Base-by-base conservation (phyloP, 306 rosid genomes). In the Corylus americana region DNA sequence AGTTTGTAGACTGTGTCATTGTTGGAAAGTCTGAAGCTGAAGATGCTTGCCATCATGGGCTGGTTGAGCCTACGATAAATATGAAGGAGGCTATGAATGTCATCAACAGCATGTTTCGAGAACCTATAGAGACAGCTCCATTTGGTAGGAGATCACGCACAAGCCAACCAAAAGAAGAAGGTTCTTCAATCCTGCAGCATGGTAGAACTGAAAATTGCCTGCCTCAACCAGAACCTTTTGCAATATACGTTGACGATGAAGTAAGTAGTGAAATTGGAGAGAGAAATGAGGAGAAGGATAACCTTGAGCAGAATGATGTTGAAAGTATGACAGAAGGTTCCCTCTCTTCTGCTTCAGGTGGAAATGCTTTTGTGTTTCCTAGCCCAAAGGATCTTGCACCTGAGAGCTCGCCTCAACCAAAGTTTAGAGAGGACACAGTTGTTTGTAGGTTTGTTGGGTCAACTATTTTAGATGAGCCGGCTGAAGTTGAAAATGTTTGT, bases 51-150 rank as follows among this genome's bases (percentile, higher is more conserved):
- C 98, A 95, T 79, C 94, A 90, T 75, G 98, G 99, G 59, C 78
- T 93, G 80, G 93, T 93, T 50, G 99, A 95, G 82, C 99, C 99
- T 59, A 92, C 99, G 8, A 82, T 95, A 85, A 95, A 95, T 78
- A 90, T 93, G 98, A 95, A 91, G 86, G 97, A 95, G 80, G 99
- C 97, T 25, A 93, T 91, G 93, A 87, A 80, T 81, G 96, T 87
- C 81, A 93, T 95, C 71, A 90, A 92, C 78, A 83, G 88, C 82
- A 95, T 93, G 99, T 95, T 95, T 82, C 80, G 89, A 59, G 94
- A 87, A 76, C 98, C 99, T 69, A 71, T 95, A 68, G 93, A 90
- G 77, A 79, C 83, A 45, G 88, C 76, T 81, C 84, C 87, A 17
- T 68, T 85, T 49, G 78, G 84, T 54, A 84, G 86, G 84, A 85